These are phyloP conservation scores for Microdochium trichocladiopsis DNA, from an alignment of 2,329 filamentous ascomycete species.

Conservation along the genomic window DNA sequence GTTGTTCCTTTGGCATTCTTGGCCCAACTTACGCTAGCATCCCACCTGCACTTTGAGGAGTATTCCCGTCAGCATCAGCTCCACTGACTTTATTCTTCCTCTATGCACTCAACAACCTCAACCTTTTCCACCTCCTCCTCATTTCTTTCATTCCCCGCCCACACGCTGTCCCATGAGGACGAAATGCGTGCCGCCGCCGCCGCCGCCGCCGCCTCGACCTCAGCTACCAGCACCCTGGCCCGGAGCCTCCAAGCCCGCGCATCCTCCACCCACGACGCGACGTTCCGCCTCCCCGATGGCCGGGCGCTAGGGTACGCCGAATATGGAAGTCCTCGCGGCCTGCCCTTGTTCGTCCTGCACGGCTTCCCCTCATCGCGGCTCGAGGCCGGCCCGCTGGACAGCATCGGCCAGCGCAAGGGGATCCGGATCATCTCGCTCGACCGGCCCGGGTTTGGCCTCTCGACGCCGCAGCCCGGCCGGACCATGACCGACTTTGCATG, in stretches of 20 bases:
- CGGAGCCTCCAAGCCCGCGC: neutral
- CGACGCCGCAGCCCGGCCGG: constrained; percentile 23
- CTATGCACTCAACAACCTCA: no score
- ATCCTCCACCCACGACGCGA: constrained; percentile 1
- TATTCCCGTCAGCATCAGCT: no score
- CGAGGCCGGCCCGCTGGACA: constrained; percentile 21
- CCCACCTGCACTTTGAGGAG: no score
- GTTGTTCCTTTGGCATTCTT: no score
- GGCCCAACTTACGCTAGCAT: no score
- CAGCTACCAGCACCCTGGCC: neutral
- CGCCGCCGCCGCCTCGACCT: neutral
- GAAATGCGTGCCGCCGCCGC: no score
- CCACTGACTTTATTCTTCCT: no score
- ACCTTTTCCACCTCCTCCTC: no score
- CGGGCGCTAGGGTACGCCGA: constrained; percentile 31
- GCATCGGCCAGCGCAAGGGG: constrained; percentile 13
- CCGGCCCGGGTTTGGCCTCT: constrained; percentile 34
- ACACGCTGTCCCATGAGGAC: no score
- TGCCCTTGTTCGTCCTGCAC: constrained; percentile 31
- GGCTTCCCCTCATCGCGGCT: constrained; percentile 33
- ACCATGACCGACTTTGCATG: constrained; percentile 23
- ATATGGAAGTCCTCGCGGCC: constrained; percentile 22
- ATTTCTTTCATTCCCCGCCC: no score
- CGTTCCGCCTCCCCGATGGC: constrained; percentile 28
- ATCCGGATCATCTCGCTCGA: constrained; percentile 30